Evolutionary conservation across 805 yeast species (phyloP).

Genomic region (Ogataea chonburiensis): DNA sequence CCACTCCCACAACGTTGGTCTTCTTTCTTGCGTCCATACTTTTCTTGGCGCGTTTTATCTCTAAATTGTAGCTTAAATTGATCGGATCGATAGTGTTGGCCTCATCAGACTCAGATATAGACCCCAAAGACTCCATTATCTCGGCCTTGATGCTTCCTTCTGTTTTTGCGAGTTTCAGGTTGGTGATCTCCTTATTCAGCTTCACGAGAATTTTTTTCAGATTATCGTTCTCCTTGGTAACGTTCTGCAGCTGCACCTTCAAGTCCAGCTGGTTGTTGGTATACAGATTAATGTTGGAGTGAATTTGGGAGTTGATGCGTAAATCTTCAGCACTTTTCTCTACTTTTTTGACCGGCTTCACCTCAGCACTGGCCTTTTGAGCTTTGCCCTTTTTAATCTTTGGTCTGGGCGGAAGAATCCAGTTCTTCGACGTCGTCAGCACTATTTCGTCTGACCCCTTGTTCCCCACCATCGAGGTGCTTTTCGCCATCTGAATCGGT

Average conservation of each 20-base stretch:
- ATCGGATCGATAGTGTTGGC: constrained; percentile 34
- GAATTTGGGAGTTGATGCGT: constrained; percentile 35
- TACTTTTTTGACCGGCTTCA: constrained; percentile 15
- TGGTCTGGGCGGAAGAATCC: constrained; percentile 61
- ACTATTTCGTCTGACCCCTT: constrained; percentile 33
- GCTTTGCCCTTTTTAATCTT: constrained; percentile 29
- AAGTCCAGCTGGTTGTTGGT: constrained; percentile 34
- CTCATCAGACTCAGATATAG: constrained; percentile 4
- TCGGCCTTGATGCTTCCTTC: constrained; percentile 14
- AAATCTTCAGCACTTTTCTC: constrained; percentile 21
- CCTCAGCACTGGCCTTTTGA: constrained; percentile 9
- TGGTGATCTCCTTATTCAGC: constrained; percentile 40
- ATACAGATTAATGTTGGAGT: constrained; percentile 35
- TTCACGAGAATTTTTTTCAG: constrained; percentile 41
- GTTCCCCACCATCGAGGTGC: constrained; percentile 21
- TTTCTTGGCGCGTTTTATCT: constrained; percentile 30
- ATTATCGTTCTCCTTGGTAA: constrained; percentile 44
- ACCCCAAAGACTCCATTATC: constrained; percentile 1
- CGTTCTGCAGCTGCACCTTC: constrained; percentile 40
- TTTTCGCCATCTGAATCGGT: constrained; percentile 9
- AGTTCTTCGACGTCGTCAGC: constrained; percentile 37
- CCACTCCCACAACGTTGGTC: constrained; percentile 5
- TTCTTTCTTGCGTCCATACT: constrained; percentile 5
- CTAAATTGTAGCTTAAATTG: constrained; percentile 32
- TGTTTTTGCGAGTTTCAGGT: constrained; percentile 27